These are phyloP conservation scores for Posidonia australis DNA, from an alignment of 106 monocot genomes.

Conservation along the genomic window DNA sequence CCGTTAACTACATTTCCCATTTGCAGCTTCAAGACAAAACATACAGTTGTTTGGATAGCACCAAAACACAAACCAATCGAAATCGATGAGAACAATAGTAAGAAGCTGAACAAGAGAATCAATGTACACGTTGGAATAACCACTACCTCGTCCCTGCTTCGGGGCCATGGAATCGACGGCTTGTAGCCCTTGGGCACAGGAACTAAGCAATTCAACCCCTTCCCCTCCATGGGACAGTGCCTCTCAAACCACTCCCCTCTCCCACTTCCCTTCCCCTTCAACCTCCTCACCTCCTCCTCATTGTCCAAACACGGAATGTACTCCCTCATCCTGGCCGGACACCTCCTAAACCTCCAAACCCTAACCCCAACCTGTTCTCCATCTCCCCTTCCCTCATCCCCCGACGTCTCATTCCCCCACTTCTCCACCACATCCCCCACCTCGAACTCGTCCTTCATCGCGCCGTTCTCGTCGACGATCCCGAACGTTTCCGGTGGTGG, in stretches of 20 bases:
- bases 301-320: constrained; percentile 92
- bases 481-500: constrained; percentile 44
- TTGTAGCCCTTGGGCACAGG: constrained; percentile 61
- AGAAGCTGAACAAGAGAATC: not conserved
- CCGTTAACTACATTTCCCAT: too few relatives aligned
- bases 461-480: constrained; percentile 57
- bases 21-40: too few relatives aligned
- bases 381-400: constrained; percentile 1
- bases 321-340: constrained; percentile 52
- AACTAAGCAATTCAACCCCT: constrained; percentile 55
- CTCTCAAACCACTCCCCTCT: constrained; percentile 75
- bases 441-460: constrained; percentile 55
- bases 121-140: not conserved
- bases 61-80: not conserved
- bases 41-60: not conserved
- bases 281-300: constrained; percentile 45
- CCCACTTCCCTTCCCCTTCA: constrained; percentile 38
- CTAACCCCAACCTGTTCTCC: constrained; percentile 9
- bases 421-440: constrained; percentile 25
- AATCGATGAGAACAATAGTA: not conserved
- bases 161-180: constrained; percentile 71
- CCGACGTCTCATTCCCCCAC: constrained; percentile 8
- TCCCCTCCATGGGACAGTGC: constrained; percentile 49
- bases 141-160: constrained; percentile 22
- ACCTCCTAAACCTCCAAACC: constrained; percentile 37